A percentile compares a stretch with the other conserved stretches of the same genome.
Evolutionary conservation across 257 asterid species (phyloP).

Genomic region (Thymus mandschuricus): DNA sequence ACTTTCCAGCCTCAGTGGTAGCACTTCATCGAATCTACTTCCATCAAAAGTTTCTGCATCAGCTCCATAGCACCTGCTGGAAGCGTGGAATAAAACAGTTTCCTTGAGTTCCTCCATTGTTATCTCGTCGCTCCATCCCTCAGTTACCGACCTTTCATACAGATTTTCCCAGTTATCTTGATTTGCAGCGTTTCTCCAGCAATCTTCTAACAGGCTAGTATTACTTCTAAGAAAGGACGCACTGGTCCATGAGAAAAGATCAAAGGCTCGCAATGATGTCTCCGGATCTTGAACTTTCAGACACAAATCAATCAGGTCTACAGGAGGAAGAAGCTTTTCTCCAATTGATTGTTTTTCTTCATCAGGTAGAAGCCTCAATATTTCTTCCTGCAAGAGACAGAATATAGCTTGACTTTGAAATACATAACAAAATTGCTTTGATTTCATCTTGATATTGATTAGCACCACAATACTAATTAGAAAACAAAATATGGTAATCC

Average conservation of each 20-base stretch:
- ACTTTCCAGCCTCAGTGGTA: constrained; percentile 62
- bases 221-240: constrained; percentile 71
- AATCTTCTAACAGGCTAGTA: constrained; percentile 75
- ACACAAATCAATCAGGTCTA: constrained; percentile 79
- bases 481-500: background rate
- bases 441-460: constrained; percentile 1
- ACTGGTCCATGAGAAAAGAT: constrained; percentile 88
- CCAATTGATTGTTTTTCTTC: constrained; percentile 62
- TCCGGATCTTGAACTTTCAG: constrained; percentile 57
- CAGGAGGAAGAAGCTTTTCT: constrained; percentile 69
- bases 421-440: background rate
- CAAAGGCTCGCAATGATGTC: constrained; percentile 73
- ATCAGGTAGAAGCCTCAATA: constrained; percentile 48
- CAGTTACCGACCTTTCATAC: constrained; percentile 54
- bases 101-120: constrained; percentile 54
- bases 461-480: background rate
- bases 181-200: constrained; percentile 94
- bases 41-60: constrained; percentile 64
- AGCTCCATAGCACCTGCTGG: constrained; percentile 77
- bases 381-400: constrained; percentile 69
- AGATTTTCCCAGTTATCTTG: constrained; percentile 86
- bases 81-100: constrained; percentile 76
- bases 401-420: constrained; percentile 5
- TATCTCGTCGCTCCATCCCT: constrained; percentile 89
- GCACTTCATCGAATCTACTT: constrained; percentile 66